Percentiles rank a stretch among this genome's conserved stretches.
Conservation (phyloP, 1,284 basidiomycete genomes). For the Meira miltonrushii region DNA sequence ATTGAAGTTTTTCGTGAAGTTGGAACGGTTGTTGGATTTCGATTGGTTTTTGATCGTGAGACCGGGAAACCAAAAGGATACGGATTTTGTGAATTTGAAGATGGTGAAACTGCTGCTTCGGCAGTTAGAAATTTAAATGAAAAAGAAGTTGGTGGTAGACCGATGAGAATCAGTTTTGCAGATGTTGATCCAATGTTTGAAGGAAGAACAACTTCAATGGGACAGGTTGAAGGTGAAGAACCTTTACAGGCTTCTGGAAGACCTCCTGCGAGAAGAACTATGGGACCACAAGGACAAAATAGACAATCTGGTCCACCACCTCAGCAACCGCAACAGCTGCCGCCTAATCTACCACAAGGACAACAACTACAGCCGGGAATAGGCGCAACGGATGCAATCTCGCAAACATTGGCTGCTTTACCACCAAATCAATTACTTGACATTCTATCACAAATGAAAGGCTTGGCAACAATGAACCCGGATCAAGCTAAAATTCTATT, state of each 20-base stretch:
- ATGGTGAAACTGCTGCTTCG: conserved; percentile 81
- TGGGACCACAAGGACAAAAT: conserved; percentile 5
- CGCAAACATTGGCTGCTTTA: conserved; percentile 76
- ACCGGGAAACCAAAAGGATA: conserved; percentile 95
- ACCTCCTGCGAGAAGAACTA: conserved; percentile 14
- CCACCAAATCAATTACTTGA: conserved; percentile 81
- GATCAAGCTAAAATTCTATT: conserved; percentile 81
- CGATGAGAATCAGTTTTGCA: conserved; percentile 71
- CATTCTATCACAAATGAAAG: conserved; percentile 96
- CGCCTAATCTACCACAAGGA: conserved; percentile 71
- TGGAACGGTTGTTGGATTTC: conserved; percentile 47
- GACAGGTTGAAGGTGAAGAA: conserved; percentile 35
- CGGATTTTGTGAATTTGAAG: conserved; percentile 93
- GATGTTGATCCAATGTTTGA: conserved; percentile 53
- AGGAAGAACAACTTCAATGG: conserved; percentile 41
- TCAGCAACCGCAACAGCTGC: conserved; percentile 51
- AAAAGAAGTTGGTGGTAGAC: conserved; percentile 70
- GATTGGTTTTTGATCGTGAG: conserved; percentile 78
- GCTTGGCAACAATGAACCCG: conserved; percentile 81
- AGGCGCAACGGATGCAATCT: conserved; percentile 77
- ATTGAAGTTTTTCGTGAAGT: conserved; percentile 49
- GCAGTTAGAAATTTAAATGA: conserved; percentile 82
- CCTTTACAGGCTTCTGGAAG: conserved; percentile 11
- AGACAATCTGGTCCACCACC: conserved; percentile 21
- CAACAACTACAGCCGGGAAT: conserved; percentile 69